phyloP scores from a whole-genome alignment of 306 rosid species.

The Oemleria cerasiformis region DNA sequence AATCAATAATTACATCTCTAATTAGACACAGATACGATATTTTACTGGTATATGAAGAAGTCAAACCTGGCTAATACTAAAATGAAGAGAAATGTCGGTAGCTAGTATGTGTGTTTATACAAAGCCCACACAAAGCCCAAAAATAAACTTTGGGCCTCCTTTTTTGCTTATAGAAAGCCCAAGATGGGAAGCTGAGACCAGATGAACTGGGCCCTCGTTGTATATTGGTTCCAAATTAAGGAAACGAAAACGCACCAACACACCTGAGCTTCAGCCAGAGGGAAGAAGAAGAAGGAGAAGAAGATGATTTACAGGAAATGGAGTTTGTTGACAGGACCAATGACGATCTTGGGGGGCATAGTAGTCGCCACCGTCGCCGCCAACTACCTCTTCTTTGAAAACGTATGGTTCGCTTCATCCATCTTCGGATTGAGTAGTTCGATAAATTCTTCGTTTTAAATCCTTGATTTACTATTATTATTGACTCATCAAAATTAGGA shows the following conservation, averaged over 20 bases:
- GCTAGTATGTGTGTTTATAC: too few relatives aligned
- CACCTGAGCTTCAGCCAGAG: not conserved
- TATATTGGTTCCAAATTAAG: too few relatives aligned
- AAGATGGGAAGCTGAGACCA: not conserved
- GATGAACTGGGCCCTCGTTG: not conserved
- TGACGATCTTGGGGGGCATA: slow-evolving; percentile 53
- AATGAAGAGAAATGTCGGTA: too few relatives aligned
- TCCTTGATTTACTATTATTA: not conserved
- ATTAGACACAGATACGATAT: too few relatives aligned
- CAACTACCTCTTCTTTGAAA: slow-evolving; percentile 39
- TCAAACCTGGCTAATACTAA: too few relatives aligned
- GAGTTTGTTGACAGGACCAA: slow-evolving; percentile 81
- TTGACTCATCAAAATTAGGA: not conserved
- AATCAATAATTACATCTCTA: too few relatives aligned
- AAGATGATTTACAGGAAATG: slow-evolving; percentile 89
- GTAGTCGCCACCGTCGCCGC: slow-evolving; percentile 50
- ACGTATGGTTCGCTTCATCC: slow-evolving; percentile 15
- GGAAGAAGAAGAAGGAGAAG: slow-evolving; percentile 17
- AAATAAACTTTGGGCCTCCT: too few relatives aligned
- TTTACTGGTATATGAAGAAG: too few relatives aligned
- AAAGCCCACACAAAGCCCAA: too few relatives aligned
- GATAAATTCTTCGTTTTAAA: not conserved
- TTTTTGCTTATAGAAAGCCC: not conserved
- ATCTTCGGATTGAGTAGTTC: not conserved
- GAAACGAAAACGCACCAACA: not conserved